phyloP scores from a whole-genome alignment of 2,329 filamentous ascomycete genomes.

The Sarocladiaceae sp. region DNA sequence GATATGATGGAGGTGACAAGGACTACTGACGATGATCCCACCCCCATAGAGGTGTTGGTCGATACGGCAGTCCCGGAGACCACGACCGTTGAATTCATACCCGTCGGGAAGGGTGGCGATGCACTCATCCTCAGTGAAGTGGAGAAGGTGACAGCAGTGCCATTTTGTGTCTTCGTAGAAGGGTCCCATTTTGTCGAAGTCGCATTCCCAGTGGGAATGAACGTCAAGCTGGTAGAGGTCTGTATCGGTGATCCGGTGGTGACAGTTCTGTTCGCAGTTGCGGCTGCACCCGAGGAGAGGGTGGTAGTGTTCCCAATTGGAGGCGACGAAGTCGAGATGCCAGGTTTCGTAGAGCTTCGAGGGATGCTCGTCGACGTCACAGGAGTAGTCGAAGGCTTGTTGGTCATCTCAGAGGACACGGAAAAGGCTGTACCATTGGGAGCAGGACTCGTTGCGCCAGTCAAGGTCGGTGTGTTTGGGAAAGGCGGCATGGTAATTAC shows the following conservation, averaged over 20 bases:
- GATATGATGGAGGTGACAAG: background rate
- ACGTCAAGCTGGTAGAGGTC: background rate
- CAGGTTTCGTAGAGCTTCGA: background rate
- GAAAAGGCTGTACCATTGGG: background rate
- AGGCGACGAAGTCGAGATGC: background rate
- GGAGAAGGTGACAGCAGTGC: background rate
- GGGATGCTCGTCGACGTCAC: background rate
- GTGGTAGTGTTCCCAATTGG: background rate
- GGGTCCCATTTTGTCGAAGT: background rate
- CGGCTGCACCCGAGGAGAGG: no score
- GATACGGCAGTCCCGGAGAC: background rate
- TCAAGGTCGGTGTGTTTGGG: background rate
- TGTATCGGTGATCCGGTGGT: background rate
- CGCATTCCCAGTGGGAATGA: background rate
- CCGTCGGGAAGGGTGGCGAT: background rate
- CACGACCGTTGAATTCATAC: background rate
- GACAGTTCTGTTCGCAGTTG: background rate
- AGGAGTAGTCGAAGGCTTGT: background rate
- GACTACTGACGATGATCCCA: background rate
- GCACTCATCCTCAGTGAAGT: background rate
- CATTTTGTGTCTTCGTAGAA: background rate
- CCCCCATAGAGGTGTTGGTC: background rate
- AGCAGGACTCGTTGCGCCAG: background rate
- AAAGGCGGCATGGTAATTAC: background rate
- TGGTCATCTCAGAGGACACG: background rate